Conservation (phyloP, 2,329 filamentous ascomycete genomes). For the Beauveria pseudobassiana region DNA sequence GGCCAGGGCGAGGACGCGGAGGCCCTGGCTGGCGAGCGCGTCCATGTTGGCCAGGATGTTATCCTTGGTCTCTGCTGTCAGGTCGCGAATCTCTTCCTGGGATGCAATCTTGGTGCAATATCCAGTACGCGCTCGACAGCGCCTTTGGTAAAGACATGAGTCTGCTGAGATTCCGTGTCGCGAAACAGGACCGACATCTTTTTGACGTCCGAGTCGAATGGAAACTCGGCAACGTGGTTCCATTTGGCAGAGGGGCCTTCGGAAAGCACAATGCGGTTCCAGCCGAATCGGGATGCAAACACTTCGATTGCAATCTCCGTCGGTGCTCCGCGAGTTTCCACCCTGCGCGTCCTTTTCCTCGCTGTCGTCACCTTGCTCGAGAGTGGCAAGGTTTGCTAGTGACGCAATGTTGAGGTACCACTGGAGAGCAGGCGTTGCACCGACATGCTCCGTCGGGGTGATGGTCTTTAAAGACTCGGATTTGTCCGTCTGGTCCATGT, state of each 20-base stretch:
- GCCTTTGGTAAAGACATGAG: slow-evolving; percentile 49
- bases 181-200: slow-evolving; percentile 50
- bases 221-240: slow-evolving; percentile 42
- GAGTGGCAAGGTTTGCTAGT: slow-evolving; percentile 52
- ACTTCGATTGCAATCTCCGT: slow-evolving; percentile 54
- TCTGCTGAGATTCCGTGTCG: slow-evolving; percentile 21
- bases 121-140: slow-evolving; percentile 60
- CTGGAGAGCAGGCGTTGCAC: slow-evolving; percentile 30
- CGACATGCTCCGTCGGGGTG: slow-evolving; percentile 32
- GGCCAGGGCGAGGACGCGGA: slow-evolving; percentile 59
- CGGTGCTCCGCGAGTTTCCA: slow-evolving; percentile 41
- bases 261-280: slow-evolving; percentile 26
- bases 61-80: slow-evolving; percentile 31
- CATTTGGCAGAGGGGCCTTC: slow-evolving; percentile 20
- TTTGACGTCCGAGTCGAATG: slow-evolving; percentile 52
- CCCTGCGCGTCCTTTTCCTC: slow-evolving; percentile 19
- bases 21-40: slow-evolving; percentile 52
- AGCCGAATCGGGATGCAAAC: slow-evolving; percentile 46
- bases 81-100: slow-evolving; percentile 27
- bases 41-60: slow-evolving; percentile 60
- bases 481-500: slow-evolving; percentile 10
- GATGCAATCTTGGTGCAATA: slow-evolving; percentile 45
- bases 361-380: slow-evolving; percentile 35
- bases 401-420: slow-evolving; percentile 50
- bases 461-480: slow-evolving; percentile 13